Evolutionary conservation across 2,329 filamentous ascomycete genomes (phyloP), one percentile per base, ranked within the genome.

Genomic region (Arthrobotrys conoides): DNA sequence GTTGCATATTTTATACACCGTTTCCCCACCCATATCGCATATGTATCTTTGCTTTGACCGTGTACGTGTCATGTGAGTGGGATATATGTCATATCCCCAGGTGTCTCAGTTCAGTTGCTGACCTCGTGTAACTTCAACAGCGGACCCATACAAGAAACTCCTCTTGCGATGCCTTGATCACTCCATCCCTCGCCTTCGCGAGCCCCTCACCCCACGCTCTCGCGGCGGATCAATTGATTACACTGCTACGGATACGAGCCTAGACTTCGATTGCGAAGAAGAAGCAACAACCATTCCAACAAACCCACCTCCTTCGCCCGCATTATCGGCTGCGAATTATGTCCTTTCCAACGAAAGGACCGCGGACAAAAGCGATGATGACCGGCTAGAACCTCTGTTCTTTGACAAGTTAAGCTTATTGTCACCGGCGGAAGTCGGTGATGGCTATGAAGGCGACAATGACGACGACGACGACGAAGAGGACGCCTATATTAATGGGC

Each of bases 101-200:
- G 55, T 77, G 59, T 65, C 33, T 71, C 36, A 68, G 24, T 24
- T 55, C 20, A 53, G 30, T 49, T 51, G 41, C 38, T 55, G 64
- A 22, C 46, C 18, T 27, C 18, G 44, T 38, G 36, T 71, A 48
- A 59, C 66, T 48, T 30, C 49, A 61, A 59, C 27, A 79, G 76
- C 76, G 71, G 76, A 79, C 24, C 76, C 76, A 30, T 79, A 79
- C 51, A 79, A 79, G 44, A 71, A 75, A 61, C 65, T 79, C 22
- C 76, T 79, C 24, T 18, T 73, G 44, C 65, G 76, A 70, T 79
- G 76, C 20, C 57, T 79, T 16, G 70, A 79, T 33, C 76, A 79
- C 18, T 75, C 71, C 2, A 67, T 79, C 46, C 76, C 76, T 64
- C 71, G 59, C 16, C 44, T 70, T 65, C 69, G 69, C 18, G 75